A percentile compares a stretch with the other conserved stretches of the same genome.
phyloP scores from a whole-genome alignment of 2,329 filamentous ascomycete species.

The Fusarium odoratissimum region DNA sequence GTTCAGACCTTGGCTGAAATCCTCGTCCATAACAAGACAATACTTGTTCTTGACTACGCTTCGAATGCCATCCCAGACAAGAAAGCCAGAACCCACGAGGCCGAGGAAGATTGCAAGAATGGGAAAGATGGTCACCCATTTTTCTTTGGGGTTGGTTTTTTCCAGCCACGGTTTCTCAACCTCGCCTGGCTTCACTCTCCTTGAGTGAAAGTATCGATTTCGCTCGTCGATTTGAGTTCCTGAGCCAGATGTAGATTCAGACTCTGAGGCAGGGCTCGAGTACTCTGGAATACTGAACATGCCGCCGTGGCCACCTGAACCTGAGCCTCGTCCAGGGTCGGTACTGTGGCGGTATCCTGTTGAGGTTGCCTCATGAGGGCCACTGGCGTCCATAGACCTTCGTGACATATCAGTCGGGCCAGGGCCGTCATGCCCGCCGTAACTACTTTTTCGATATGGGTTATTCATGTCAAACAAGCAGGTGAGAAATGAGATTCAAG shows the following conservation, averaged over 20 bases:
- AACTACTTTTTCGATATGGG: constrained; percentile 25
- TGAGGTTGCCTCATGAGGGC: constrained; percentile 14
- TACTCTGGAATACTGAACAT: constrained; percentile 40
- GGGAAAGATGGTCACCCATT: constrained; percentile 87
- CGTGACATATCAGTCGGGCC: constrained; percentile 18
- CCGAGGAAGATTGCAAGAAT: constrained; percentile 77
- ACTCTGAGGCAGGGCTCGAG: constrained; percentile 49
- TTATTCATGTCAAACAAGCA: constrained; percentile 14
- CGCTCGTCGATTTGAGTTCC: constrained; percentile 52
- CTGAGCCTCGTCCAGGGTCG: constrained; percentile 11
- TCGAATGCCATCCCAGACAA: constrained; percentile 79
- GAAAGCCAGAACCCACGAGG: constrained; percentile 73
- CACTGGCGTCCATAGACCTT: constrained; percentile 25
- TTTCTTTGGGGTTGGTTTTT: constrained; percentile 81
- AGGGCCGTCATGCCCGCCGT: constrained; percentile 12
- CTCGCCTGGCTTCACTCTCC: constrained; percentile 77
- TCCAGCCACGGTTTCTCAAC: constrained; percentile 81
- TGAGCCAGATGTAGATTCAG: constrained; percentile 56
- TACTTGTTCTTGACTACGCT: constrained; percentile 81
- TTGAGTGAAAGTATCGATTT: constrained; percentile 77
- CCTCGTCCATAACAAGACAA: constrained; percentile 74
- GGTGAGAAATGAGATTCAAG: neutral
- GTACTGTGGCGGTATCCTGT: constrained; percentile 29
- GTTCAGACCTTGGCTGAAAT: constrained; percentile 70
- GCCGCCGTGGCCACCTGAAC: constrained; percentile 28